Conservation (phyloP, 1,139 yeast genomes). For the Geotrichum australiense region DNA sequence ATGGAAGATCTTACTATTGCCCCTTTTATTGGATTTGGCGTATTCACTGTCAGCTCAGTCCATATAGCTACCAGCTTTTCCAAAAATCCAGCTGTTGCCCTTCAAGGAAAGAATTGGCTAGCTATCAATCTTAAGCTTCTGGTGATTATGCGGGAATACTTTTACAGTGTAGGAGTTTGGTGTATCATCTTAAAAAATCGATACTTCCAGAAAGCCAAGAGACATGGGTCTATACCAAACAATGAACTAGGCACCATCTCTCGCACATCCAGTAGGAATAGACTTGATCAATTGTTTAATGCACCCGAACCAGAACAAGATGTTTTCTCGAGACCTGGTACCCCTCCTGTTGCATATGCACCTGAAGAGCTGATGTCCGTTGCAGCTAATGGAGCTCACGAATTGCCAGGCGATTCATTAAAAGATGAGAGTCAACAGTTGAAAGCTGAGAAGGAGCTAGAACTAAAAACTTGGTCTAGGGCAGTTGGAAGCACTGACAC, state of each 20-base stretch:
- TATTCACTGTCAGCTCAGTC: slow-evolving; percentile 33
- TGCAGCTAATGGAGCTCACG: slow-evolving; percentile 15
- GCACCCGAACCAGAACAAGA: slow-evolving; percentile 11
- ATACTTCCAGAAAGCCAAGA: slow-evolving; percentile 23
- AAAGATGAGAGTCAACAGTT: background rate
- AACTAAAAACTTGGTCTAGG: background rate
- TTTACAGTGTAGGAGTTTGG: slow-evolving; percentile 36
- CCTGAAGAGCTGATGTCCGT: slow-evolving; percentile 24
- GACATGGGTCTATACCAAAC: slow-evolving; percentile 5
- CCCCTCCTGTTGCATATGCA: slow-evolving; percentile 25
- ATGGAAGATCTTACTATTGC: slow-evolving; percentile 33
- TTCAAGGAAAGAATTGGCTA: slow-evolving; percentile 31
- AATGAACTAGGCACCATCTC: background rate
- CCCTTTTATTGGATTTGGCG: slow-evolving; percentile 35
- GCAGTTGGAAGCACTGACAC: slow-evolving; percentile 1
- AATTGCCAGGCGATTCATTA: slow-evolving; percentile 4
- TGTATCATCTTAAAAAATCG: slow-evolving; percentile 33
- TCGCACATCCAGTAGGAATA: background rate
- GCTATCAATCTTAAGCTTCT: slow-evolving; percentile 32
- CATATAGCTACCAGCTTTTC: slow-evolving; percentile 35
- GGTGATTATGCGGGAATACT: slow-evolving; percentile 32
- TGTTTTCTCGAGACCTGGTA: slow-evolving; percentile 25
- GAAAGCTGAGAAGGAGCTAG: background rate
- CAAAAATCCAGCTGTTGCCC: slow-evolving; percentile 27
- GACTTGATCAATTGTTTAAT: background rate